Evolutionary conservation across 2,329 filamentous ascomycete genomes (phyloP), one percentile per base, ranked within the genome.

Genomic region (Talaromyces sp.): DNA sequence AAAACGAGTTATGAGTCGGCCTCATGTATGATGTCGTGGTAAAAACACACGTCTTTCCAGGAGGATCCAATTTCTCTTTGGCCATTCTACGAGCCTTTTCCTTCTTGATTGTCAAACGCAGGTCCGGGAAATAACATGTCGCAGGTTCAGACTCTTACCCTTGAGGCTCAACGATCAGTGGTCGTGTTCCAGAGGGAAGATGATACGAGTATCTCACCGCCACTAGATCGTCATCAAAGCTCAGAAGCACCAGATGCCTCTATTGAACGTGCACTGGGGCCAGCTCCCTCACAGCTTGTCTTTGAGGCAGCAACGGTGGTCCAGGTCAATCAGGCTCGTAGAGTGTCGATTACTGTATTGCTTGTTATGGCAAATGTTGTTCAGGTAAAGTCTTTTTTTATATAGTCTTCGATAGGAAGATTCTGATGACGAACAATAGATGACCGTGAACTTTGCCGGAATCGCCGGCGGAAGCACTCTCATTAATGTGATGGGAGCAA

Each of bases 361-460:
- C 63, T 67, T 10, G 48, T 68, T 19, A 52, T 66, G 17, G 61
- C 65, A 15, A 68, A 68, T 46, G 60, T 68, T n/a, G 61, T 67
- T 6, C 66, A 68, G 65, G 66, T 68, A 63, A 6, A n/a, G 33
- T 11, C 6, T 22, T 31, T 45, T 45, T 10, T 8, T 8, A 13
- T 43, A 5, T 2, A 28, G 5, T 28, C 21, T 45, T 45, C 13
- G 7, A n/a, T 33, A 1, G 2, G 9, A 31, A 8, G 5, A 9
- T 46, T 19, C 25, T 19, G 6, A 46, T n/a, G 25, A 33, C 11
- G 5, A 53, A 46, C 13, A 13, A 9, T 52, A 68, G 66, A 68
- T 68, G 66, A 67, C 64, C 4, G 65, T 66, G 1, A 68, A 67
- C 48, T 68, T 68, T 41, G 62, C 66, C 5, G 66, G 65, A 0